phyloP scores from a whole-genome alignment of 257 asterid species.

The Petunia axillaris region DNA sequence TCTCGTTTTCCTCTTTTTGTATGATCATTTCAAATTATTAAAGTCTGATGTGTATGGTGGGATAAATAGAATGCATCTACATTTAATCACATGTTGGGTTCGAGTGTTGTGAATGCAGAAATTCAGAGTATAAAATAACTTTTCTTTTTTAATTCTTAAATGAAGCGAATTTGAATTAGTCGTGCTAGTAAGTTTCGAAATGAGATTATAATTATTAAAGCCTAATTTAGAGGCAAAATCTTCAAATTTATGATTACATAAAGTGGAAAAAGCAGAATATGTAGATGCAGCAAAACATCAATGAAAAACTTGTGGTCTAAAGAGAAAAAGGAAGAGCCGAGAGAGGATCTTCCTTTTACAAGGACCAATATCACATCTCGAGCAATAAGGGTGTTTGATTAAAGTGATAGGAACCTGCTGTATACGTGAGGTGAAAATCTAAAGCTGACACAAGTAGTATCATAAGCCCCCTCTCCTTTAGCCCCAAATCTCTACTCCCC shows the following conservation, averaged over 20 bases:
- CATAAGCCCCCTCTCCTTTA: neutral
- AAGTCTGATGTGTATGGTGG: no score
- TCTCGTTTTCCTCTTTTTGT: neutral
- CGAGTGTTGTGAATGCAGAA: no score
- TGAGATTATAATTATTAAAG: no score
- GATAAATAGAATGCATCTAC: no score
- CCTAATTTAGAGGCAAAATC: conserved; percentile 1
- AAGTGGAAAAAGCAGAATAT: neutral
- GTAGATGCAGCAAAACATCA: neutral
- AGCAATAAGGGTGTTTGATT: conserved; percentile 16
- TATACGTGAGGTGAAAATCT: conserved; percentile 6
- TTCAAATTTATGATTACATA: conserved; percentile 3
- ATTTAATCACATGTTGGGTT: no score
- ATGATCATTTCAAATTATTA: no score
- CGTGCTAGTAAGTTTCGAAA: no score
- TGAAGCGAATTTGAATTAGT: no score
- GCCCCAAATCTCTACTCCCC: neutral
- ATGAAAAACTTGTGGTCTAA: conserved; percentile 31
- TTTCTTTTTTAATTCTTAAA: no score
- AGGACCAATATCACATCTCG: conserved; percentile 33
- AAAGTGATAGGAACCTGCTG: conserved; percentile 22
- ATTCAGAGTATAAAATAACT: no score
- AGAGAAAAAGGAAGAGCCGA: conserved; percentile 22
- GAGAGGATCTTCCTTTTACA: conserved; percentile 33
- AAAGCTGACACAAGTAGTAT: conserved; percentile 16